Conservation (phyloP, 2,329 filamentous ascomycete genomes). For the Talaromyces islandicus region DNA sequence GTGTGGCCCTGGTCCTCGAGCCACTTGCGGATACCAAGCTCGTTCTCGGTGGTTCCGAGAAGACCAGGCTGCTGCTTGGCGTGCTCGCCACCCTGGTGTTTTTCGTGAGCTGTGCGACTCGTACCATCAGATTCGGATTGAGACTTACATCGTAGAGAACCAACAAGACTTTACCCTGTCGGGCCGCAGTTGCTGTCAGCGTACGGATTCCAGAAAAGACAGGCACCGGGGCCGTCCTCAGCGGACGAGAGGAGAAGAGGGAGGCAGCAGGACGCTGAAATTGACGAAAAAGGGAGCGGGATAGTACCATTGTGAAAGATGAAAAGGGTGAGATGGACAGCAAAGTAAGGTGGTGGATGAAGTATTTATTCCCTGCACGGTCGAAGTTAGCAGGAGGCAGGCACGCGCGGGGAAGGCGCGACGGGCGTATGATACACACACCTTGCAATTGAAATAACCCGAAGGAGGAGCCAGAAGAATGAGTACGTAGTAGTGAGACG, state of each 20-base stretch:
- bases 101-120: background rate
- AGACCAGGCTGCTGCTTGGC: slow-evolving; percentile 82
- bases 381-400: background rate
- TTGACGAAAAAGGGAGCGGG: slow-evolving; percentile 53
- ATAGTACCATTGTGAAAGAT: slow-evolving; percentile 55
- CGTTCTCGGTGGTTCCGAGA: slow-evolving; percentile 94
- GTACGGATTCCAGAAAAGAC: slow-evolving; percentile 49
- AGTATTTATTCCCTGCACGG: background rate
- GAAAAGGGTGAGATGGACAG: background rate
- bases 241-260: slow-evolving; percentile 31
- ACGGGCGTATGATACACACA: background rate
- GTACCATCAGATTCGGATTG: background rate
- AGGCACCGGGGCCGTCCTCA: slow-evolving; percentile 28
- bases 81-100: slow-evolving; percentile 64
- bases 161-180: slow-evolving; percentile 91
- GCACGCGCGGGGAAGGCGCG: background rate
- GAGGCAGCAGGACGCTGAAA: slow-evolving; percentile 51
- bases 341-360: background rate
- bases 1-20: slow-evolving; percentile 96
- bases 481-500: background rate
- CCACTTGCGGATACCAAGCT: slow-evolving; percentile 96
- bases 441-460: background rate
- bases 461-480: background rate
- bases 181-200: slow-evolving; percentile 59
- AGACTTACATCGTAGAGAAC: slow-evolving; percentile 80